Evolutionary conservation across 2,329 filamentous ascomycete species (phyloP).

Genomic region (Blastomyces gilchristii): DNA sequence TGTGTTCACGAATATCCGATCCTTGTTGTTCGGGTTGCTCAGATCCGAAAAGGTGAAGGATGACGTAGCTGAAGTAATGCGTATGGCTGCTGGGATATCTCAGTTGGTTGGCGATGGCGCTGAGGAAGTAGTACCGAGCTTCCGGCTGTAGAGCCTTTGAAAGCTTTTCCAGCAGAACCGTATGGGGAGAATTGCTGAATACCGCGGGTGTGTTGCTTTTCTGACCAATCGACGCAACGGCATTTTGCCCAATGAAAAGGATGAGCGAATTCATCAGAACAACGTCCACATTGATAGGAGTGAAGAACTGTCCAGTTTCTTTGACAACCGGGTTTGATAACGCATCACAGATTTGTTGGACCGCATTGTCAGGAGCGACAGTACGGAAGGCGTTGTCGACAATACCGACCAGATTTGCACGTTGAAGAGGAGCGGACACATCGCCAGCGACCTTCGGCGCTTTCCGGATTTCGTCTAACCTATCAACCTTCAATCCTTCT

Average conservation of each 20-base stretch:
- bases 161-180: slow-evolving; percentile 63
- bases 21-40: slow-evolving; percentile 62
- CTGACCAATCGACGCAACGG: slow-evolving; percentile 49
- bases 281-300: slow-evolving; percentile 58
- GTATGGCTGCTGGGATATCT: slow-evolving; percentile 84
- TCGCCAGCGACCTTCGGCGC: slow-evolving; percentile 57
- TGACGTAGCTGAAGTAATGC: slow-evolving; percentile 78
- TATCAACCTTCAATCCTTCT: slow-evolving; percentile 63
- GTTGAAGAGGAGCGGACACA: slow-evolving; percentile 39
- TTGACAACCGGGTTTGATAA: slow-evolving; percentile 52
- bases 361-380: slow-evolving; percentile 54
- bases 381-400: slow-evolving; percentile 48
- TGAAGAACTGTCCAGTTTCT: slow-evolving; percentile 55
- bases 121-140: slow-evolving; percentile 72
- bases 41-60: slow-evolving; percentile 72
- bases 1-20: slow-evolving; percentile 75
- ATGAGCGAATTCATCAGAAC: slow-evolving; percentile 69
- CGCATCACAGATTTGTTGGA: slow-evolving; percentile 66
- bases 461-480: slow-evolving; percentile 62
- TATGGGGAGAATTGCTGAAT: slow-evolving; percentile 59
- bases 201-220: slow-evolving; percentile 47
- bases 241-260: slow-evolving; percentile 68
- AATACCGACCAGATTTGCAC: slow-evolving; percentile 43
- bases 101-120: slow-evolving; percentile 80
- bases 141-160: slow-evolving; percentile 65